These are phyloP conservation scores for Hibiscus tridactylites DNA, from an alignment of 345 rosid species.

Conservation along the genomic window DNA sequence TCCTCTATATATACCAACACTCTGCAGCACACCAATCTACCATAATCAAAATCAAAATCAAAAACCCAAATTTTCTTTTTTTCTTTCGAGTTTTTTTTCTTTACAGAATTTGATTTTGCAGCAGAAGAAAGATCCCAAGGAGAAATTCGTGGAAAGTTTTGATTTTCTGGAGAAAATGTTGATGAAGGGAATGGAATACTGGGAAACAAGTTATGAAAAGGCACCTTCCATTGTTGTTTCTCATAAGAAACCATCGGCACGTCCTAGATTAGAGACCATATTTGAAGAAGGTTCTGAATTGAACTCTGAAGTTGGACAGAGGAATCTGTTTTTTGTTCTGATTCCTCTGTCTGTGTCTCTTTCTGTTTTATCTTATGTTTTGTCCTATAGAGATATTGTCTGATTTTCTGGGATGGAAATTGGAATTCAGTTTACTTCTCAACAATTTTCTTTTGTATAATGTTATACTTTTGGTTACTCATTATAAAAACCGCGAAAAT, in stretches of 20 bases:
- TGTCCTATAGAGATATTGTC: not conserved
- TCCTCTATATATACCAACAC: not conserved
- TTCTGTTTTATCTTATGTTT: not conserved
- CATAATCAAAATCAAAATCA: too few relatives aligned
- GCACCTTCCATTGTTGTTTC: not conserved
- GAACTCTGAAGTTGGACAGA: not conserved
- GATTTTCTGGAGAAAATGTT: not conserved
- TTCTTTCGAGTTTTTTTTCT: not conserved
- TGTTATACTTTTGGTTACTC: too few relatives aligned
- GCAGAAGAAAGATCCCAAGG: not conserved
- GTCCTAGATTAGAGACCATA: slow-evolving; percentile 14
- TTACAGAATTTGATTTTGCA: not conserved
- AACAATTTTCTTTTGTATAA: too few relatives aligned
- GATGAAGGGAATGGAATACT: not conserved
- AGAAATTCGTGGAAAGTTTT: not conserved
- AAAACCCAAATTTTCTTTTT: not conserved
- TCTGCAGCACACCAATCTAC: not conserved
- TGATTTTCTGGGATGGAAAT: too few relatives aligned
- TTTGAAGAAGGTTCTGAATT: slow-evolving; percentile 3
- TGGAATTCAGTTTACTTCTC: too few relatives aligned
- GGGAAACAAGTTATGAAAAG: not conserved
- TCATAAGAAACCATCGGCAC: not conserved
- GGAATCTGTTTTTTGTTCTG: not conserved
- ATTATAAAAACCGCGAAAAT: too few relatives aligned
- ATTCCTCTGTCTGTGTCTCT: slow-evolving; percentile 6